phyloP scores from a whole-genome alignment of 139 green algal species.

The Chlamydomonas urium region DNA sequence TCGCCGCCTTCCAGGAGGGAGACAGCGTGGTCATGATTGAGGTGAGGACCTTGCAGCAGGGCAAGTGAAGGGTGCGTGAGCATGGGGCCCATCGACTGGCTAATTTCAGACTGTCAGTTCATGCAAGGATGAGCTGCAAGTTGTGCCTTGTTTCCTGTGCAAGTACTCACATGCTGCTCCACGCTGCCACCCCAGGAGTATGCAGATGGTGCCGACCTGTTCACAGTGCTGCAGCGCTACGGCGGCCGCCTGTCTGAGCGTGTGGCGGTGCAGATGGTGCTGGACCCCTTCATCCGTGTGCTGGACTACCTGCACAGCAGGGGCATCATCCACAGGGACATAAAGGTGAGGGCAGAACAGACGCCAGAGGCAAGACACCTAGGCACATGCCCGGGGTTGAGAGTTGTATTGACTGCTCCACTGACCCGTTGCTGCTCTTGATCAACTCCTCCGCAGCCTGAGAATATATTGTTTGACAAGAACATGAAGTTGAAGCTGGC shows the following conservation, averaged over 20 bases:
- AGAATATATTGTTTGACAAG: conserved; percentile 60
- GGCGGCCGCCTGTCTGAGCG: conserved; percentile 51
- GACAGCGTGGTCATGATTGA: conserved; percentile 47
- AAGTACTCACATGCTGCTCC: too few relatives aligned
- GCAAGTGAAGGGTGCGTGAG: too few relatives aligned
- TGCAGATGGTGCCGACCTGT: conserved; percentile 50
- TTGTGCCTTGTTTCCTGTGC: too few relatives aligned
- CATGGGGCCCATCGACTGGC: too few relatives aligned
- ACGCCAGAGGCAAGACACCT: neutral
- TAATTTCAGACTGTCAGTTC: too few relatives aligned
- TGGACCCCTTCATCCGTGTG: conserved; percentile 51
- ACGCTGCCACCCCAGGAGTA: too few relatives aligned
- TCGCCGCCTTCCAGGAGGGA: conserved; percentile 47
- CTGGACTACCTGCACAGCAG: conserved; percentile 42
- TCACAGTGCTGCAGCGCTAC: conserved; percentile 56
- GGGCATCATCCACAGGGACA: conserved; percentile 43
- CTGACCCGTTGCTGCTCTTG: neutral
- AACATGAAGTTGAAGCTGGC: conserved; percentile 53
- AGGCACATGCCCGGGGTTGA: neutral
- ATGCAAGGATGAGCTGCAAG: too few relatives aligned
- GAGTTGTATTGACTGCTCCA: neutral
- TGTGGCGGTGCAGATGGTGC: conserved; percentile 53
- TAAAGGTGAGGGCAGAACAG: neutral
- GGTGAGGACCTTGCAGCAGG: too few relatives aligned
- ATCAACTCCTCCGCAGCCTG: neutral